Percentiles rank a stretch among this genome's conserved stretches.
Conservation (phyloP, 371 early-diverging fungal species). For the Vairimorpha necatrix region DNA sequence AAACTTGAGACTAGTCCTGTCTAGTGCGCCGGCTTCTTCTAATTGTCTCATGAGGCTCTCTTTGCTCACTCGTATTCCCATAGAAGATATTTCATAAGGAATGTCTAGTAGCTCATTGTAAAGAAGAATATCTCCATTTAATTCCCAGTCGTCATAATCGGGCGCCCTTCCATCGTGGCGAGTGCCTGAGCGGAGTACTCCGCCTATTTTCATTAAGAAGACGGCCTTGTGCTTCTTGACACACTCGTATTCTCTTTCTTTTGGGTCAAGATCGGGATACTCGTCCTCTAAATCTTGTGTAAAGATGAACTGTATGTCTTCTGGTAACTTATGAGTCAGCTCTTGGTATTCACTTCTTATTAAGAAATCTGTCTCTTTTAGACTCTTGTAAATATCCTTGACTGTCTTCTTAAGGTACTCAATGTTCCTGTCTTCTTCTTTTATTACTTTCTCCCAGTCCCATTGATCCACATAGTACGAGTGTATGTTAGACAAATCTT, state of each 20-base stretch:
- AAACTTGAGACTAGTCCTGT: not conserved
- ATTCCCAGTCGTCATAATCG: constrained; percentile 59
- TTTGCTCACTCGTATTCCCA: constrained; percentile 52
- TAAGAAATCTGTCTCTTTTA: constrained; percentile 1
- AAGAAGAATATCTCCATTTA: constrained; percentile 55
- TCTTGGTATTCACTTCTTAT: not conserved
- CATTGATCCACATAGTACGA: constrained; percentile 56
- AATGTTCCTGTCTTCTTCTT: constrained; percentile 32
- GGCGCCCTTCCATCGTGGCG: constrained; percentile 50
- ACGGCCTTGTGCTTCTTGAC: constrained; percentile 42
- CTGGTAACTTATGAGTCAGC: constrained; percentile 30
- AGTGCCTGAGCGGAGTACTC: constrained; percentile 31
- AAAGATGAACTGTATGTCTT: constrained; percentile 23
- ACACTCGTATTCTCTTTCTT: constrained; percentile 46
- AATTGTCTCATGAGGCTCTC: constrained; percentile 39
- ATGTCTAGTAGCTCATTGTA: constrained; percentile 26
- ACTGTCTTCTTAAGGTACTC: constrained; percentile 16
- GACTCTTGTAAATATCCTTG: constrained; percentile 6
- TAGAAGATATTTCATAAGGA: constrained; percentile 47
- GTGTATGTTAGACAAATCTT: constrained; percentile 44
- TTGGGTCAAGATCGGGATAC: constrained; percentile 42
- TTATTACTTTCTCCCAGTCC: constrained; percentile 53
- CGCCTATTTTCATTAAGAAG: constrained; percentile 48
- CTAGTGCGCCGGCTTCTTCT: not conserved
- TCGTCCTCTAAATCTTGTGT: constrained; percentile 38